phyloP scores from a whole-genome alignment of 345 rosid genomes.

The Pugionium cornutum region DNA sequence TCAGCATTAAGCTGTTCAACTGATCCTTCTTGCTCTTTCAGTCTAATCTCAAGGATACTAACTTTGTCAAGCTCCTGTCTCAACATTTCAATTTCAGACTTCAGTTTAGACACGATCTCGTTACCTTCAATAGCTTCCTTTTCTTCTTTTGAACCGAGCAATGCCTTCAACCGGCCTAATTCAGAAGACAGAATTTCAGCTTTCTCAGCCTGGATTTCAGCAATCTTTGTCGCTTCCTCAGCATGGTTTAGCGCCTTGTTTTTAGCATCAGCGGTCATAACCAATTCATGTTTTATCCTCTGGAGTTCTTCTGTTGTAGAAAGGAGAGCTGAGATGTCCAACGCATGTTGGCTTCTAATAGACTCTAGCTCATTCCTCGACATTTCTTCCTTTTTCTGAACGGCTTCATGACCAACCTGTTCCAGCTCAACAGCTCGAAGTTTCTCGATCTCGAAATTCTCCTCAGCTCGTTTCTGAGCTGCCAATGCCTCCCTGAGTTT shows the following conservation, averaged over 20 bases:
- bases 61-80: conserved; percentile 51
- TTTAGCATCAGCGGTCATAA: conserved; percentile 76
- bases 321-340: conserved; percentile 77
- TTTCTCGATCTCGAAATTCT: conserved; percentile 75
- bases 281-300: conserved; percentile 65
- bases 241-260: conserved; percentile 84
- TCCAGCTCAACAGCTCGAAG: conserved; percentile 87
- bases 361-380: conserved; percentile 38
- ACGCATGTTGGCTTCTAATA: conserved; percentile 48
- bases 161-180: conserved; percentile 55
- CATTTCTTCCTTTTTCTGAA: conserved; percentile 71
- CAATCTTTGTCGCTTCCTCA: conserved; percentile 87
- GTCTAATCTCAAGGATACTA: conserved; percentile 45
- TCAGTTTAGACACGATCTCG: conserved; percentile 50
- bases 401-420: conserved; percentile 78
- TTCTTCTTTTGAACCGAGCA: conserved; percentile 33
- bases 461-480: conserved; percentile 90
- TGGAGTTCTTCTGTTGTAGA: conserved; percentile 77
- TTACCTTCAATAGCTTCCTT: conserved; percentile 39
- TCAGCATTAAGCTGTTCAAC: conserved; percentile 77
- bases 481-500: conserved; percentile 78
- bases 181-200: conserved; percentile 75
- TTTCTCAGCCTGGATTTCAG: conserved; percentile 81
- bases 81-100: conserved; percentile 54
- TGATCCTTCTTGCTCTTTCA: conserved; percentile 59